These are phyloP conservation scores for Sicyos edulis DNA, from an alignment of 306 rosid genomes.

Conservation along the genomic window DNA sequence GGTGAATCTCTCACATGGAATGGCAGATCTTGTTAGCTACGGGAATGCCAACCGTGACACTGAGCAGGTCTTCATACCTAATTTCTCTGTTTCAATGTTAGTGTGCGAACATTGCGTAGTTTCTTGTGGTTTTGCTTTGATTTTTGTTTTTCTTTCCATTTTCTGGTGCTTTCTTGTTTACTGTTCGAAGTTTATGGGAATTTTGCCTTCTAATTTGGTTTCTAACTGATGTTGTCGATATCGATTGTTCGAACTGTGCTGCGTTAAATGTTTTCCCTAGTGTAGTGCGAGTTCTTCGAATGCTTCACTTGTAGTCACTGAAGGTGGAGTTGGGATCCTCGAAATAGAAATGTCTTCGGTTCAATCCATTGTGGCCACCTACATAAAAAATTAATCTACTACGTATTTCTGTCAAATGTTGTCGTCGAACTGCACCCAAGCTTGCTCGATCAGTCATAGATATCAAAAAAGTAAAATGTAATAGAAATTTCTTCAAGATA, in stretches of 20 bases:
- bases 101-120: neutral
- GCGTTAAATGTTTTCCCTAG: conserved; percentile 2
- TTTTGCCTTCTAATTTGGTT: neutral
- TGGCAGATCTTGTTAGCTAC: conserved; percentile 97
- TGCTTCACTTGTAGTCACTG: neutral
- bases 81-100: conserved; percentile 4
- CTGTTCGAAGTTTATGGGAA: neutral
- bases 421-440: no score
- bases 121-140: neutral
- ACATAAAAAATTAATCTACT: no score
- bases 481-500: neutral
- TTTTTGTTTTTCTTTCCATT: neutral
- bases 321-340: conserved; percentile 10
- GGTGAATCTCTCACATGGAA: conserved; percentile 78
- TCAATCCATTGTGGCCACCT: no score
- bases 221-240: neutral
- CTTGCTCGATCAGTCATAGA: no score
- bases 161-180: neutral
- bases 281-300: neutral
- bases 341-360: neutral
- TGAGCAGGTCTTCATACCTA: conserved; percentile 49
- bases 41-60: conserved; percentile 92
- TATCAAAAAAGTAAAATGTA: no score
- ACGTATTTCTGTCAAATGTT: no score
- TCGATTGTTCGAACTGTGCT: neutral